Conservation (phyloP, 768 basidiomycete genomes). For the Tylopilus cervinicoccineus region DNA sequence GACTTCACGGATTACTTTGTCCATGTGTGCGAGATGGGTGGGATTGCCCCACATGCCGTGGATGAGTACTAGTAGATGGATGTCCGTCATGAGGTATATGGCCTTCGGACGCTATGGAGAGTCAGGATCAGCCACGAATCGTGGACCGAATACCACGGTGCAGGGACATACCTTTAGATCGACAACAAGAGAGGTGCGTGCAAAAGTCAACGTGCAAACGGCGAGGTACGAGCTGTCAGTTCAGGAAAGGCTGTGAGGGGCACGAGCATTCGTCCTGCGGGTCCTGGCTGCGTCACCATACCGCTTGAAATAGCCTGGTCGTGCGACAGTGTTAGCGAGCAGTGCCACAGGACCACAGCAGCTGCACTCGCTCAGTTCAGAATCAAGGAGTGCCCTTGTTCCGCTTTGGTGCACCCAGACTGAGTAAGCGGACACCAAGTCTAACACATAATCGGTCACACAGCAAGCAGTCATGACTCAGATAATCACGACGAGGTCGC, state of each 20-base stretch:
- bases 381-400: neutral
- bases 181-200: neutral
- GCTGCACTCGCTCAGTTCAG: neutral
- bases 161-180: slow-evolving; percentile 2
- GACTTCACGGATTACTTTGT: slow-evolving; percentile 49
- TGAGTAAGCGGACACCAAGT: neutral
- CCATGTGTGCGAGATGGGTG: slow-evolving; percentile 55
- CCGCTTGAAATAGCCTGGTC: neutral
- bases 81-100: slow-evolving; percentile 21
- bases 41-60: slow-evolving; percentile 84
- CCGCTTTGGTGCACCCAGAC: neutral
- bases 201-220: slow-evolving; percentile 4
- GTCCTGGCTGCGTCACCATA: neutral
- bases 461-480: neutral
- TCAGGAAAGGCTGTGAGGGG: neutral
- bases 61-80: slow-evolving; percentile 44
- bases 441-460: neutral
- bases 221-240: neutral
- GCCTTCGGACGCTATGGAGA: neutral
- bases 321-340: neutral
- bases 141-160: neutral
- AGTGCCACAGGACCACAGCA: slow-evolving; percentile 3
- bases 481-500: neutral
- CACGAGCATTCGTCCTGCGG: neutral
- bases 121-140: neutral